Evolutionary conservation across 169 alveolate genomes (phyloP).

Genomic region (Miamiensis avidus): DNA sequence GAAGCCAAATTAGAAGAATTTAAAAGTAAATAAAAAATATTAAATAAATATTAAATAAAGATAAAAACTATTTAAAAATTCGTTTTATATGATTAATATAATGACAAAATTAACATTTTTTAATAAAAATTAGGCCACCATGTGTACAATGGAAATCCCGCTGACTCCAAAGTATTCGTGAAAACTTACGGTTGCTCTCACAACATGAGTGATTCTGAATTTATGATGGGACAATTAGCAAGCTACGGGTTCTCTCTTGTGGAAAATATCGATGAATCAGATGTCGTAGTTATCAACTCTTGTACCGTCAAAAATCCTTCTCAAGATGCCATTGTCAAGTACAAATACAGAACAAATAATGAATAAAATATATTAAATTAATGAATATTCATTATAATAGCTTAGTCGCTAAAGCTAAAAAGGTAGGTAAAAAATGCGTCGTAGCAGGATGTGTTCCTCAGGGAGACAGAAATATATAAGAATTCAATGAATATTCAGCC

Average conservation of each 20-base stretch:
- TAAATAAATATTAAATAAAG: too few species aligned
- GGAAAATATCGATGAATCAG: slow-evolving; percentile 89
- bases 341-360: slow-evolving; percentile 26
- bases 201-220: slow-evolving; percentile 97
- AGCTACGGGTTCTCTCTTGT: slow-evolving; percentile 94
- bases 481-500: slow-evolving; percentile 70
- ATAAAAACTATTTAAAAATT: too few species aligned
- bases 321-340: slow-evolving; percentile 90
- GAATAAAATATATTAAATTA: too few species aligned
- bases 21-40: neutral
- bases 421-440: slow-evolving; percentile 74
- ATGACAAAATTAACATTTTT: too few species aligned
- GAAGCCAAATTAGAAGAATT: neutral
- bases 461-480: slow-evolving; percentile 88
- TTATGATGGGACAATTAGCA: slow-evolving; percentile 91
- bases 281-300: slow-evolving; percentile 93
- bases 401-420: slow-evolving; percentile 64
- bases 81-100: too few species aligned
- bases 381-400: slow-evolving; percentile 45
- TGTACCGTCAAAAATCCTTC: slow-evolving; percentile 99
- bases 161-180: slow-evolving; percentile 75
- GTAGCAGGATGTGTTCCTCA: slow-evolving; percentile 98
- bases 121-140: neutral
- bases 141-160: neutral
- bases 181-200: slow-evolving; percentile 99